Evolutionary conservation across 2,329 filamentous ascomycete genomes (phyloP), one percentile per base, ranked within the genome.

Genomic region (Sporothrix curviconia): DNA sequence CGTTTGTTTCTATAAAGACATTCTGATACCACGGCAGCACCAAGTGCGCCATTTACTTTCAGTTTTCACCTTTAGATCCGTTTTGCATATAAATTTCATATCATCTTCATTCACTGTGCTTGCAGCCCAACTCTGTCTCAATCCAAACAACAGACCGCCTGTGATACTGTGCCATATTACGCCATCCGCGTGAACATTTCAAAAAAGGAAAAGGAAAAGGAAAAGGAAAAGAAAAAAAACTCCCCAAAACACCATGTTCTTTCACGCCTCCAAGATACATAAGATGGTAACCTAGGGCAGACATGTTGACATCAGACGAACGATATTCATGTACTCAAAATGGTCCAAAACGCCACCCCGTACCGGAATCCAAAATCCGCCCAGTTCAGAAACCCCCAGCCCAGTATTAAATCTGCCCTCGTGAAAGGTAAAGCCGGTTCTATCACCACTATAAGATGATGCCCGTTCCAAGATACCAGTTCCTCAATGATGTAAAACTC

Each of bases 1-100:
- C 52, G 22, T 44, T 55, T 12, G 6, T 14, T 43, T 22, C n/a
- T 11, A 43, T 32, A 24, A 25, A 34, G 39, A 36, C 36, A 42
- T 11, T 36, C 39, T n/a, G 51, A 54, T 54, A 42, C 28, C 51
- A 36, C 30, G 51, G 51, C 17, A 44, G 39, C 28, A 54, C 12
- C 17, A 12, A 19, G 5, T 44, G 39, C 17, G 37, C 51, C 51
- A 8, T 7, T 22, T 32, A 22, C 24, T n/a, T 22, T 42, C 25
- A 32, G 50, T 53, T 34, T 32, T 8, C 25, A 43, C 28, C 22
- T 39, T 22, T 43, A 36, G 37, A 25, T 43, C 8, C 42, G 14
- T 22, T 17, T 17, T n/a, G n/a, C n/a, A n/a, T n/a, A n/a, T n/a
- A n/a, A 32, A 32, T 32, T 11, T 32, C 28, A 32, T 32, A n/a